Percentiles rank a stretch among this genome's conserved stretches.
phyloP scores from a whole-genome alignment of 768 basidiomycete genomes.

The Lactarius evosmus region DNA sequence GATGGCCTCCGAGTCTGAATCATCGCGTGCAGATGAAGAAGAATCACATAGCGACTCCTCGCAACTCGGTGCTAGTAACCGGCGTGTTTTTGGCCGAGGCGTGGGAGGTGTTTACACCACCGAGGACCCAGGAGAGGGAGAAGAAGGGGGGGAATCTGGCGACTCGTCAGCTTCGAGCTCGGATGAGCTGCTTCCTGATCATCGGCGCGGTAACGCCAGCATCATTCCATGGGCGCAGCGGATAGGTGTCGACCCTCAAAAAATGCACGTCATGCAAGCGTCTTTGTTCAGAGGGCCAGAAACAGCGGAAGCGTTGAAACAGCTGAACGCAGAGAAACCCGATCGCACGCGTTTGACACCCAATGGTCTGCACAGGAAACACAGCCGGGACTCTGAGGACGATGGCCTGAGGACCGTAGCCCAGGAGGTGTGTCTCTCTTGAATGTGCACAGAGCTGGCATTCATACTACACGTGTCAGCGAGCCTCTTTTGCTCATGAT shows the following conservation, averaged over 20 bases:
- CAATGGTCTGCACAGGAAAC: constrained; percentile 54
- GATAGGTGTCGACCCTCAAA: constrained; percentile 77
- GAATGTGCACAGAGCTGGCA: constrained; percentile 14
- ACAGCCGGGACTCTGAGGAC: constrained; percentile 75
- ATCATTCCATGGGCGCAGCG: constrained; percentile 71
- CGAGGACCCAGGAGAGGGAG: constrained; percentile 43
- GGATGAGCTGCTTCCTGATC: constrained; percentile 31
- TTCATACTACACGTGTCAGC: constrained; percentile 41
- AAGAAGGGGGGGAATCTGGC: constrained; percentile 36
- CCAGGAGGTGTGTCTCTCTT: constrained; percentile 50
- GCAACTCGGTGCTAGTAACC: constrained; percentile 24
- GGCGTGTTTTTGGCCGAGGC: constrained; percentile 5
- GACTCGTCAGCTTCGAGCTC: constrained; percentile 37
- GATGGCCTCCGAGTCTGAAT: constrained; percentile 31
- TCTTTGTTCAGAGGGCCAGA: constrained; percentile 78
- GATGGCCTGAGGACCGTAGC: constrained; percentile 57
- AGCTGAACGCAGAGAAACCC: constrained; percentile 19
- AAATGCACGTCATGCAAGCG: constrained; percentile 92
- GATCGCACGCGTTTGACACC: constrained; percentile 36
- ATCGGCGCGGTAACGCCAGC: constrained; percentile 42
- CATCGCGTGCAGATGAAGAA: constrained; percentile 53
- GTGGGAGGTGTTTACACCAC: constrained; percentile 9
- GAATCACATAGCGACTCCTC: constrained; percentile 37
- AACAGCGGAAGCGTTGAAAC: constrained; percentile 58
- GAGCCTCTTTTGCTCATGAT: constrained; percentile 75